Evolutionary conservation across 176 grass and related monocot genomes (phyloP).

Genomic region (Carex pumila): DNA sequence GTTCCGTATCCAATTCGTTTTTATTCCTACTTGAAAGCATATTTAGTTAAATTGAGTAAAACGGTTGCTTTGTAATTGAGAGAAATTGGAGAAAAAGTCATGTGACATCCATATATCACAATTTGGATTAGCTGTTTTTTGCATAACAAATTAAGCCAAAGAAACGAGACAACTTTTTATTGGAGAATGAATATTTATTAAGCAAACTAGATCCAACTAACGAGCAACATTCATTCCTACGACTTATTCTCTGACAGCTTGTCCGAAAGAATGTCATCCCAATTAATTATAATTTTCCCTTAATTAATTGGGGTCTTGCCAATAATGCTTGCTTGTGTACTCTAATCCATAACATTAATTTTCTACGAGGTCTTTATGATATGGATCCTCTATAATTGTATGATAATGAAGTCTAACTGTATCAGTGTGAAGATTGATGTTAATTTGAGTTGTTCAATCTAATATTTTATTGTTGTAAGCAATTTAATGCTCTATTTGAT

Average conservation of each 20-base stretch:
- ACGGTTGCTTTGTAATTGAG: neutral
- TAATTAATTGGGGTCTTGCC: neutral
- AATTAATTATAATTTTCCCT: neutral
- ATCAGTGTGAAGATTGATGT: neutral
- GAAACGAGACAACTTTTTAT: neutral
- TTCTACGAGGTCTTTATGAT: neutral
- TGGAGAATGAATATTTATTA: neutral
- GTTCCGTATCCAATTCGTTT: no score
- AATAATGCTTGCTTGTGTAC: neutral
- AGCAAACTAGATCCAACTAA: constrained; percentile 6
- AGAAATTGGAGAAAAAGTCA: constrained; percentile 10
- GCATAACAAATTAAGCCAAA: neutral
- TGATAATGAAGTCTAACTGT: neutral
- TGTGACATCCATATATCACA: neutral
- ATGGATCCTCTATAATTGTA: neutral
- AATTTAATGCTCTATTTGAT: no score
- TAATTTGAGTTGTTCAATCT: neutral
- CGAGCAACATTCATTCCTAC: constrained; percentile 21
- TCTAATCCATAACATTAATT: neutral
- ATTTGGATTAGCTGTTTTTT: constrained; percentile 16
- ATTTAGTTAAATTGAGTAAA: no score
- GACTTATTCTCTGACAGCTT: constrained; percentile 20
- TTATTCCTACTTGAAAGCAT: no score
- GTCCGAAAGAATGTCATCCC: neutral
- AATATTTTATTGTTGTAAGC: neutral